Percentiles rank a stretch among this genome's conserved stretches.
These are phyloP conservation scores for Pleoardoris graminearum DNA, from an alignment of 2,329 filamentous ascomycete species.

Conservation along the genomic window DNA sequence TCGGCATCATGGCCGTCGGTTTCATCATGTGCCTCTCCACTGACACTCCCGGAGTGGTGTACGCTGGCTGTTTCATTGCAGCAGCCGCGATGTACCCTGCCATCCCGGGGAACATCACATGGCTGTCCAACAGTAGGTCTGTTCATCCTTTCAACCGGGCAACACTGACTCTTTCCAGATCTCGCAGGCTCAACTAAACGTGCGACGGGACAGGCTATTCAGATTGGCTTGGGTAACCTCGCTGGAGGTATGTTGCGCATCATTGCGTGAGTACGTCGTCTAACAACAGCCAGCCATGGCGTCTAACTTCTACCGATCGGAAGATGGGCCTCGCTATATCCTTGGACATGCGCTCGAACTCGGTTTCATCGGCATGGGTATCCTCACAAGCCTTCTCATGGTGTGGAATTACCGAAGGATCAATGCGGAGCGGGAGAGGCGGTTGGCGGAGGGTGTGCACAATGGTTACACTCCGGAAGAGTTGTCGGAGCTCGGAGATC, in stretches of 20 bases:
- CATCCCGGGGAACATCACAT: conserved; percentile 49
- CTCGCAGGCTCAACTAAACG: conserved; percentile 57
- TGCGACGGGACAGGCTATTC: conserved; percentile 53
- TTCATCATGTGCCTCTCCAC: conserved; percentile 46
- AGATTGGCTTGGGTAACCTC: conserved; percentile 56
- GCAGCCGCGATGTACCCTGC: conserved; percentile 44
- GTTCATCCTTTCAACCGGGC: background rate
- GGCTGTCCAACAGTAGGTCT: conserved; percentile 57
- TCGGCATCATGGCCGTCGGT: conserved; percentile 40
- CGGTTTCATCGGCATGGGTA: conserved; percentile 53
- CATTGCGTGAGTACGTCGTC: background rate
- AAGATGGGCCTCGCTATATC: conserved; percentile 55
- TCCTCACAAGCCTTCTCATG: conserved; percentile 50
- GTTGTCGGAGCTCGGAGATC: conserved; percentile 63
- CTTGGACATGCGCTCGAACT: conserved; percentile 58
- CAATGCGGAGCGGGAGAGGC: conserved; percentile 59
- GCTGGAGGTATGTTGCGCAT: conserved; percentile 26
- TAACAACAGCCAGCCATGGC: conserved; percentile 59
- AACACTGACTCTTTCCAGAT: conserved; percentile 47
- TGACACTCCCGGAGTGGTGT: conserved; percentile 38
- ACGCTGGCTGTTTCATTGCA: conserved; percentile 45
- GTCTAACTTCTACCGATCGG: conserved; percentile 68
- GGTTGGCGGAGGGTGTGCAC: conserved; percentile 43
- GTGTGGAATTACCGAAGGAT: conserved; percentile 59
- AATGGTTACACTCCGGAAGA: conserved; percentile 54